Evolutionary conservation across 2,329 filamentous ascomycete species (phyloP).

Genomic region (Plenodomus tracheiphilus): DNA sequence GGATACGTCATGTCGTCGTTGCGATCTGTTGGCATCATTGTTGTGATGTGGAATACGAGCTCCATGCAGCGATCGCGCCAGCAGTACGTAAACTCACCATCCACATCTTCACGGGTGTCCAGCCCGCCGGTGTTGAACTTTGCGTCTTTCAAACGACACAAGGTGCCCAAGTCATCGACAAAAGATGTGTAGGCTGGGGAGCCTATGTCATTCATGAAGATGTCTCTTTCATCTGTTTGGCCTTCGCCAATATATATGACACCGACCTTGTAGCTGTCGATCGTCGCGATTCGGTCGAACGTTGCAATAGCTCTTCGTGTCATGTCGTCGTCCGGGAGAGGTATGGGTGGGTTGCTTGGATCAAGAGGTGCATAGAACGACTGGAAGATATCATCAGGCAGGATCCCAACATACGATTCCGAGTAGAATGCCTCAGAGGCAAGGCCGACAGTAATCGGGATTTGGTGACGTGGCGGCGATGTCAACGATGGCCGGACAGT

Average conservation of each 20-base stretch:
- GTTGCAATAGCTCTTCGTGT: conserved; percentile 73
- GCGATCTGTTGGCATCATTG: conserved; percentile 92
- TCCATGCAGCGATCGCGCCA: conserved; percentile 96
- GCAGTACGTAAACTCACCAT: conserved; percentile 87
- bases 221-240: conserved; percentile 80
- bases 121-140: conserved; percentile 93
- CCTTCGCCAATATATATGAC: conserved; percentile 90
- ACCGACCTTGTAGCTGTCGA: conserved; percentile 94
- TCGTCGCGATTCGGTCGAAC: conserved; percentile 85
- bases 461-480: conserved; percentile 46
- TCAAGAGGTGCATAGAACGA: conserved; percentile 64
- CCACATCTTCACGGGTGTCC: conserved; percentile 73
- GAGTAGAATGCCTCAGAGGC: conserved; percentile 49
- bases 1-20: conserved; percentile 72
- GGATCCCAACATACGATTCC: conserved; percentile 60
- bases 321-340: conserved; percentile 71
- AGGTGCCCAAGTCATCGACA: conserved; percentile 76
- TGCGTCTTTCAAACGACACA: conserved; percentile 78
- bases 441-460: conserved; percentile 45
- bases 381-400: conserved; percentile 75
- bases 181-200: conserved; percentile 89
- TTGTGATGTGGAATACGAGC: conserved; percentile 93
- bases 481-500: conserved; percentile 43
- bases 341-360: conserved; percentile 64
- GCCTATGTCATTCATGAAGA: conserved; percentile 82